These are phyloP conservation scores for Eucalyptus sp. DNA, from an alignment of 345 rosid genomes.

Conservation along the genomic window DNA sequence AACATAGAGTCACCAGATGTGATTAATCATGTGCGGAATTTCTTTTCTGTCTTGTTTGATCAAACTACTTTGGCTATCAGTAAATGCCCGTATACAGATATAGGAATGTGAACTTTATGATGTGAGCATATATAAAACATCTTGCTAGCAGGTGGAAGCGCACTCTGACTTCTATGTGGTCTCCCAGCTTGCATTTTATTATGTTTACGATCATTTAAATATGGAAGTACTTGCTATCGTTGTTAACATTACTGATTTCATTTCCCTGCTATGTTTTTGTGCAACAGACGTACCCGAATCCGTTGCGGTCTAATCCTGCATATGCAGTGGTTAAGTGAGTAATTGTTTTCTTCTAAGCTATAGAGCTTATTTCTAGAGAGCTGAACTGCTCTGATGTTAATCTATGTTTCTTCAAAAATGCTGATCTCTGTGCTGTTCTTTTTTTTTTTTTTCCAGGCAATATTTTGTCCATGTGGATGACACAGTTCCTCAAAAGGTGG, in stretches of 20 bases:
- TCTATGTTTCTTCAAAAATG: neutral
- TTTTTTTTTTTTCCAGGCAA: constrained; percentile 35
- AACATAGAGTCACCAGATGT: neutral
- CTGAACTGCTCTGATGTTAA: neutral
- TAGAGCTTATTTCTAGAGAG: neutral
- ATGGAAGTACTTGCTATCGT: neutral
- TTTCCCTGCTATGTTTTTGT: neutral
- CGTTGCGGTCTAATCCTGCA: constrained; percentile 74
- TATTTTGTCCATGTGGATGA: constrained; percentile 78
- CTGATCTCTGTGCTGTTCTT: neutral
- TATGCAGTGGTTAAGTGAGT: constrained; percentile 78
- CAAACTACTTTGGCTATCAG: neutral
- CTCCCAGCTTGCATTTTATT: neutral
- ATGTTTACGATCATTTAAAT: neutral
- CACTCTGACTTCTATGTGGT: neutral
- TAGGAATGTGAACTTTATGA: neutral
- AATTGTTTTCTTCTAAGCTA: neutral
- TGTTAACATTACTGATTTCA: neutral
- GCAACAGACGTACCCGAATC: constrained; percentile 58
- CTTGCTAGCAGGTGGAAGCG: neutral
- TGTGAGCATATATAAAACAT: neutral
- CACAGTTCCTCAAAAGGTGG: constrained; percentile 65
- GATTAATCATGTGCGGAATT: neutral
- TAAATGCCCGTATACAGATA: neutral
- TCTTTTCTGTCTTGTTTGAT: neutral